phyloP scores from a whole-genome alignment of 345 rosid species.

The Raphanus raphanistrum region DNA sequence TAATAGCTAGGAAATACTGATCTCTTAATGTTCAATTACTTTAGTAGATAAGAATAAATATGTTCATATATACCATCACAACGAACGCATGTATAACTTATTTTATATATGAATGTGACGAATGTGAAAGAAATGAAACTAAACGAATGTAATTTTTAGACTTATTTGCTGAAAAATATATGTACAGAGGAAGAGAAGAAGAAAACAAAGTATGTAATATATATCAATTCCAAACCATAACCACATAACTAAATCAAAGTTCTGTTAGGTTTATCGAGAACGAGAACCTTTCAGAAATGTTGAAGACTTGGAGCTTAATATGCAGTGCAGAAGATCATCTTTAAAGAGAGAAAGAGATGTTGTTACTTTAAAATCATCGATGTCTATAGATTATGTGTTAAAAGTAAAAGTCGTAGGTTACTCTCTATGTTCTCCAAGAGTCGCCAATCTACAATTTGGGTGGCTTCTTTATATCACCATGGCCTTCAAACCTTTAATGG shows the following conservation, averaged over 20 bases:
- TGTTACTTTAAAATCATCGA: conserved; percentile 27
- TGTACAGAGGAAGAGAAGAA: too few species aligned
- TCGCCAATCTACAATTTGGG: conserved; percentile 35
- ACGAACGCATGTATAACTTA: not conserved
- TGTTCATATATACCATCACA: not conserved
- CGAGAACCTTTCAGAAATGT: not conserved
- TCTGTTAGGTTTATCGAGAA: not conserved
- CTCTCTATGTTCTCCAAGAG: conserved; percentile 43
- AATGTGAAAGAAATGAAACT: not conserved
- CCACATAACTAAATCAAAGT: not conserved
- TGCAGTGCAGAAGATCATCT: conserved; percentile 4
- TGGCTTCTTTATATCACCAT: conserved; percentile 39
- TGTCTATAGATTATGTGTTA: conserved; percentile 13
- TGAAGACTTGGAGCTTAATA: conserved; percentile 14
- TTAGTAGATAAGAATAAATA: conserved; percentile 12
- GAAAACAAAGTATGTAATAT: not conserved
- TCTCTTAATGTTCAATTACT: not conserved
- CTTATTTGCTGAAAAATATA: not conserved
- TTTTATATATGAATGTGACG: not conserved
- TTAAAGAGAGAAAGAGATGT: conserved; percentile 25
- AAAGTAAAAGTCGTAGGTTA: conserved; percentile 35
- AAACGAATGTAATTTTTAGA: not conserved
- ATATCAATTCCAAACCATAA: conserved; percentile 2
- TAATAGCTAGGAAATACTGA: not conserved
- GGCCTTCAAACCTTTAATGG: conserved; percentile 35